Percentiles rank a stretch among this genome's conserved stretches.
These are phyloP conservation scores for Diaporthe aspalathi DNA, from an alignment of 2,329 filamentous ascomycete genomes.

Conservation along the genomic window DNA sequence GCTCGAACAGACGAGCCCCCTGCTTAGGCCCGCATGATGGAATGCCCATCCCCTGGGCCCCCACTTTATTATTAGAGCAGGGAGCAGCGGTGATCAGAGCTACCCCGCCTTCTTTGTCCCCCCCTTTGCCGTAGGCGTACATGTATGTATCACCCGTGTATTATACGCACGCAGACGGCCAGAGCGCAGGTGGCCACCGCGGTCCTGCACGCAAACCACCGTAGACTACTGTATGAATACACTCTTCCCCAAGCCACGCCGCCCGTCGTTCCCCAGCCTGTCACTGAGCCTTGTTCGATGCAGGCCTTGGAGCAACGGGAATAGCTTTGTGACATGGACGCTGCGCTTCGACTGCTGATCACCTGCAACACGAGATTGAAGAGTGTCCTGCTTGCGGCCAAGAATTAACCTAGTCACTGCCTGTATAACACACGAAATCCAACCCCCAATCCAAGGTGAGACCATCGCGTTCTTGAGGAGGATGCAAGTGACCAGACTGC, in stretches of 20 bases:
- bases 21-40: constrained; percentile 9
- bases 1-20: not conserved
- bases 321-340: constrained; percentile 3
- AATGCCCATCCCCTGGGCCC: constrained; percentile 25
- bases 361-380: not conserved
- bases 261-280: constrained; percentile 11
- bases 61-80: constrained; percentile 20
- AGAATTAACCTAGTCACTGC: not conserved
- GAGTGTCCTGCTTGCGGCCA: not conserved
- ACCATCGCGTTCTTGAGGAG: not conserved
- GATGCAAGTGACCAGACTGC: not conserved
- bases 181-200: not conserved
- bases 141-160: not conserved
- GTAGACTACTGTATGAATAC: not conserved
- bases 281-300: constrained; percentile 9
- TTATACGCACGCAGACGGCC: not conserved
- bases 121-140: not conserved
- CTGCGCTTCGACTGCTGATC: constrained; percentile 6
- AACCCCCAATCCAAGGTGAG: not conserved
- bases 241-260: not conserved
- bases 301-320: constrained; percentile 11
- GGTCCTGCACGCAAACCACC: not conserved
- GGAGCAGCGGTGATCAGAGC: constrained; percentile 17
- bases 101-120: constrained; percentile 34
- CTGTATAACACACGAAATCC: not conserved